These are phyloP conservation scores for Myriosclerotinia curreyana DNA, from an alignment of 2,329 filamentous ascomycete species.

Conservation along the genomic window DNA sequence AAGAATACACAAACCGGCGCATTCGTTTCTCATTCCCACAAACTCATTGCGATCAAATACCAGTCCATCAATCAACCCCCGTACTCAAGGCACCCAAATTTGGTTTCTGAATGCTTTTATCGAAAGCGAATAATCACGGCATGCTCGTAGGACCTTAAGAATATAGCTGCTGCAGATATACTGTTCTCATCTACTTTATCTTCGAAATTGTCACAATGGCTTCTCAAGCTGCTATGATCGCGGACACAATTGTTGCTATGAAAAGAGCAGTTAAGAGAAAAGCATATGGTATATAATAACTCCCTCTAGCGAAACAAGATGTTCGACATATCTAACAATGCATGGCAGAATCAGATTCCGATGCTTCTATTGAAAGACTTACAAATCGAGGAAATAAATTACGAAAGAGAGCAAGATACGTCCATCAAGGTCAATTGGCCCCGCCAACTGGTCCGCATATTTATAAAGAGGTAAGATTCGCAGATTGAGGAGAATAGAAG, in stretches of 20 bases:
- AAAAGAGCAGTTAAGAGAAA: conserved; percentile 65
- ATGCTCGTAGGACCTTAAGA: conserved; percentile 6
- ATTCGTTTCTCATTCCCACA: conserved; percentile 8
- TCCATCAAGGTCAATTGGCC: conserved; percentile 67
- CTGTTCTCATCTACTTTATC: neutral
- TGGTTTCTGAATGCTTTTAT: conserved; percentile 5
- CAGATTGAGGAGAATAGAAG: neutral
- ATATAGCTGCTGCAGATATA: neutral
- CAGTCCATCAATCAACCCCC: conserved; percentile 4
- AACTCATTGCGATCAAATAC: conserved; percentile 13
- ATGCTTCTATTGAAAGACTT: conserved; percentile 65
- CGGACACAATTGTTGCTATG: conserved; percentile 65
- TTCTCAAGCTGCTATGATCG: conserved; percentile 59
- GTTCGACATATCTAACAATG: conserved; percentile 23
- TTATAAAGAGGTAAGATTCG: conserved; percentile 63
- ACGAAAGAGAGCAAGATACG: conserved; percentile 70
- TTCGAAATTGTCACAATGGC: conserved; percentile 43
- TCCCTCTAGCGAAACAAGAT: conserved; percentile 28
- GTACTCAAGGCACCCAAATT: conserved; percentile 14
- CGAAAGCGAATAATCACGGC: conserved; percentile 14
- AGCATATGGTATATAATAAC: conserved; percentile 53
- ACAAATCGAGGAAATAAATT: conserved; percentile 78
- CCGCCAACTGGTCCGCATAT: conserved; percentile 62
- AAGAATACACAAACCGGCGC: conserved; percentile 9
- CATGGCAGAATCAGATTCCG: conserved; percentile 68